Percentiles rank a stretch among this genome's conserved stretches.
Conservation (phyloP, 805 yeast genomes). For the Zygosaccharomyces siamensis region DNA sequence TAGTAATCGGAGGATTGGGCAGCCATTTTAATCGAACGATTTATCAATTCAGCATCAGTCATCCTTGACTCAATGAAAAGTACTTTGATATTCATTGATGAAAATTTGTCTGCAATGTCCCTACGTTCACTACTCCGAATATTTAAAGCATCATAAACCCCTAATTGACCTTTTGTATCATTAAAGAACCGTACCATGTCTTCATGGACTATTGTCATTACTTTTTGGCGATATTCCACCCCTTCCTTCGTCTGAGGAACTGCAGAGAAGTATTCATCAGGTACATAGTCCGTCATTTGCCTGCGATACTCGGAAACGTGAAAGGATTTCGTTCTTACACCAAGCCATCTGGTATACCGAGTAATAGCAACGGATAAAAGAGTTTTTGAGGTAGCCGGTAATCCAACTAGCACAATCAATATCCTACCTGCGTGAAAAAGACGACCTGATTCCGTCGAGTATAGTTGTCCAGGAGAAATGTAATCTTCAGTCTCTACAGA, state of each 20-base stretch:
- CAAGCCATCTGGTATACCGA: slow-evolving; percentile 91
- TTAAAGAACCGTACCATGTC: slow-evolving; percentile 71
- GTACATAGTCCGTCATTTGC: slow-evolving; percentile 42
- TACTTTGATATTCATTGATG: slow-evolving; percentile 60
- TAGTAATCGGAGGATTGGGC: slow-evolving; percentile 81
- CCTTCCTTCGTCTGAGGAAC: slow-evolving; percentile 47
- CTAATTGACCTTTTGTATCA: slow-evolving; percentile 84
- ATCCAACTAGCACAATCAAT: slow-evolving; percentile 81
- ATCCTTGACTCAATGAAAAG: slow-evolving; percentile 85
- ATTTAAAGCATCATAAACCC: slow-evolving; percentile 93
- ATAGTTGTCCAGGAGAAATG: slow-evolving; percentile 86
- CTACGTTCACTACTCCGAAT: slow-evolving; percentile 67
- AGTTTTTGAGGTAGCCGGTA: slow-evolving; percentile 96
- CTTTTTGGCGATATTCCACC: slow-evolving; percentile 47
- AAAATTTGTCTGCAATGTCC: slow-evolving; percentile 51
- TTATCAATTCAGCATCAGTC: slow-evolving; percentile 63
- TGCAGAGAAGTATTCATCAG: slow-evolving; percentile 66
- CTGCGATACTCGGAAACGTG: slow-evolving; percentile 91
- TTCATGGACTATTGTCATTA: slow-evolving; percentile 57
- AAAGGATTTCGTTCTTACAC: slow-evolving; percentile 86
- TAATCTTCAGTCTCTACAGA: slow-evolving; percentile 38
- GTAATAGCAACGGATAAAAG: slow-evolving; percentile 87
- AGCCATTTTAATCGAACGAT: slow-evolving; percentile 78
- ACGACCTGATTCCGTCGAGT: slow-evolving; percentile 87
- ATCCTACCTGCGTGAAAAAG: slow-evolving; percentile 94